Percentiles rank a stretch among this genome's conserved stretches.
phyloP scores from a whole-genome alignment of 345 rosid species.

The Syzygium grande region DNA sequence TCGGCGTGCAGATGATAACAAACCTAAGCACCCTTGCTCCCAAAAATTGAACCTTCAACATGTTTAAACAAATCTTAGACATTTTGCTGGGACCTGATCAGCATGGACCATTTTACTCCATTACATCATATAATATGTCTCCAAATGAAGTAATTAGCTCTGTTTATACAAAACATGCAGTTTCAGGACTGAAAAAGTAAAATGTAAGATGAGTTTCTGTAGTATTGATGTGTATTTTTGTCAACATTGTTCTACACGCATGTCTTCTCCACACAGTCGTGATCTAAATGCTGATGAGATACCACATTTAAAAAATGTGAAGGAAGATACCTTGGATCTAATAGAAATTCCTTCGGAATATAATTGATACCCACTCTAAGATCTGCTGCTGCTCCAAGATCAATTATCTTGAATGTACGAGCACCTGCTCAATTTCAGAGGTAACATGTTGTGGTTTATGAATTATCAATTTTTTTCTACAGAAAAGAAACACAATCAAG shows the following conservation, averaged over 20 bases:
- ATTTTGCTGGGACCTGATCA: neutral
- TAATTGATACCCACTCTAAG: constrained; percentile 93
- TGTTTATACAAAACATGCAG: neutral
- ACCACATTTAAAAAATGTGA: neutral
- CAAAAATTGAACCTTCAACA: neutral
- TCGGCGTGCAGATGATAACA: neutral
- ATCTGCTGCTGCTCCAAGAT: constrained; percentile 98
- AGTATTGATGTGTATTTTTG: neutral
- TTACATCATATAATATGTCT: neutral
- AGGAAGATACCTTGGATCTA: constrained; percentile 77
- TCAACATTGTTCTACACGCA: neutral
- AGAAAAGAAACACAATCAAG: neutral
- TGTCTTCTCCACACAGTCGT: neutral
- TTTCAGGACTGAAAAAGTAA: neutral
- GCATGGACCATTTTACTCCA: neutral
- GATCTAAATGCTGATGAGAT: neutral
- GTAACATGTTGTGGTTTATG: neutral
- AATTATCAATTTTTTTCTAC: neutral
- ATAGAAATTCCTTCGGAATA: constrained; percentile 92
- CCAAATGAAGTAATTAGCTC: neutral
- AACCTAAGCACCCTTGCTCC: neutral
- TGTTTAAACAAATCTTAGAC: neutral
- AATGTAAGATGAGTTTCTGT: neutral
- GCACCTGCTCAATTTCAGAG: constrained; percentile 49
- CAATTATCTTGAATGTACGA: constrained; percentile 84